Conservation (phyloP, 352 stramenopile species). For the Achlya hypogyna region DNA sequence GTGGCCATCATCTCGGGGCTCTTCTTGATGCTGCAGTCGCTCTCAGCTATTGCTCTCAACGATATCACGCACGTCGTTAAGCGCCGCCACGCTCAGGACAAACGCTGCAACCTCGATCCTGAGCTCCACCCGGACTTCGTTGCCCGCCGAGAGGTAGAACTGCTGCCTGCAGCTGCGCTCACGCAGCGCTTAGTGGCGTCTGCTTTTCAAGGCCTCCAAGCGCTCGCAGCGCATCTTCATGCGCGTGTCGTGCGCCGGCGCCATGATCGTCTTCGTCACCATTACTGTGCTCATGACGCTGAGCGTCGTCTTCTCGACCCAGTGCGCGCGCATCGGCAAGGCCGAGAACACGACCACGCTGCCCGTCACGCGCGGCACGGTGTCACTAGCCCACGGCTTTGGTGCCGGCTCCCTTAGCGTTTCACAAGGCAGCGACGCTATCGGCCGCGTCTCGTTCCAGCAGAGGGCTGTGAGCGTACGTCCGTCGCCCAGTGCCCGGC, state of each 20-base stretch:
- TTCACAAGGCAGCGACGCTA: background rate
- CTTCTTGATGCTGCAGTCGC: conserved; percentile 44
- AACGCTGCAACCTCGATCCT: conserved; percentile 22
- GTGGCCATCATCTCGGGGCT: conserved; percentile 44
- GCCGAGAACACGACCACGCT: conserved; percentile 32
- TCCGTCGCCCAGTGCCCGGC: background rate
- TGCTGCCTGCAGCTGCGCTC: background rate
- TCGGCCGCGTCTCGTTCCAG: conserved; percentile 4
- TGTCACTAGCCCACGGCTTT: background rate
- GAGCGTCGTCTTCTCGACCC: conserved; percentile 57
- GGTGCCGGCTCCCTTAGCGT: background rate
- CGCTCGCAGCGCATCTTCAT: conserved; percentile 53
- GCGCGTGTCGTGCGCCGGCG: conserved; percentile 27
- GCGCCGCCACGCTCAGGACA: conserved; percentile 43
- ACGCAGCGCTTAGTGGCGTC: conserved; percentile 31
- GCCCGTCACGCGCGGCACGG: conserved; percentile 21
- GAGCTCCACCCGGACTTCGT: conserved; percentile 16
- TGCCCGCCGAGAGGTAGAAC: conserved; percentile 8
- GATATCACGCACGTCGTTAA: conserved; percentile 46
- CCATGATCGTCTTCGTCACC: conserved; percentile 34
- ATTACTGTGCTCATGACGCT: conserved; percentile 47
- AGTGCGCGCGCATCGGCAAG: conserved; percentile 59
- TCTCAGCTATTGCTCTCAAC: conserved; percentile 43
- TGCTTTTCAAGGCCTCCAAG: conserved; percentile 52
- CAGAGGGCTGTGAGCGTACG: conserved; percentile 13